Base-by-base conservation (phyloP, 2,329 filamentous ascomycete genomes). In the Pestalotiopsis fici region DNA sequence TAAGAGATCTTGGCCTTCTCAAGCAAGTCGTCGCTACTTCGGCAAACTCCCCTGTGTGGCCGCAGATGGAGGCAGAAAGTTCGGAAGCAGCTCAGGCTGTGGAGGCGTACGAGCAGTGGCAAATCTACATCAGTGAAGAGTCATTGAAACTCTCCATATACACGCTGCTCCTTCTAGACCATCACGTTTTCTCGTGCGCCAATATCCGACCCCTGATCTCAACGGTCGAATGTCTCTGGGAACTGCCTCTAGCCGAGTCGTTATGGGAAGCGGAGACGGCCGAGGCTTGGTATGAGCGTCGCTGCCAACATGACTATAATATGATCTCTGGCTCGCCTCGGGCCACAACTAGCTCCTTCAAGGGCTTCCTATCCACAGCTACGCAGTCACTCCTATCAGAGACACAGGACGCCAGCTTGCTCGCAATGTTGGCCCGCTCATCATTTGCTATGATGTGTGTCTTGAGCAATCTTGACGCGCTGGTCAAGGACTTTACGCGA, bases 401-500 rank as follows among this genome's bases (percentile, higher is more conserved):
- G 59, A 39, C 28, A 15, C 31, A 12, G n/a, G 3, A 35, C 27
- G 4, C 28, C 23, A 21, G 31, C n/a, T 31, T 61, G 11, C 12
- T 61, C 21, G 59, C n/a, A 12, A 31, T 31, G n/a, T 61, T 61
- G 28, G 23, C 59, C 13, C 28, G 28, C 23, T 61, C 59, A 23
- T 28, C 59, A 15, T 28, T 61, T 5, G 31, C 59, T 15, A 28
- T 61, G 35, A 61, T 31, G 11, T 61, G 59, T 27, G 31, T 61
- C 28, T 15, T 61, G 31, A 61, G 25, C 9, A 61, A 61, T 23
- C 31, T 61, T 4, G 59, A 61, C 23, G 59, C 59, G 7, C n/a
- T 61, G 28, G 28, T 61, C 59, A 61, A 31, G 59, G 59, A 61
- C 59, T 61, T 61, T 43, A 61, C 59, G n/a, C 27, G 59, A 21